A percentile compares a stretch with the other conserved stretches of the same genome.
phyloP scores from a whole-genome alignment of 352 stramenopile genomes.

The Phytopythium aichiense region DNA sequence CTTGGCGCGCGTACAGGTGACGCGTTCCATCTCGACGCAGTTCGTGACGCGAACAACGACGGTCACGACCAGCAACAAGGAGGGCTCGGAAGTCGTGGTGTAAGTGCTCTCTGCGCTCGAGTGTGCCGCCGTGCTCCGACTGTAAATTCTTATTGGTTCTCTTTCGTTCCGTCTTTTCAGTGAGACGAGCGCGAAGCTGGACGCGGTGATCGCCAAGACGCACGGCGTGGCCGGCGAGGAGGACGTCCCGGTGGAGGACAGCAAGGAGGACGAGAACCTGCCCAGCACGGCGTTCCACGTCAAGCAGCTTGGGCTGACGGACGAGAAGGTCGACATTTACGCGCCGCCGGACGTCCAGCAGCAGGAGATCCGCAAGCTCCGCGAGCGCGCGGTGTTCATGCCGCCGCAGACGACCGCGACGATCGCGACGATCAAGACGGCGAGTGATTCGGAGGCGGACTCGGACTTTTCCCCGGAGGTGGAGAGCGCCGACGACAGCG shows the following conservation, averaged over 20 bases:
- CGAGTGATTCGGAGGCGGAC: constrained; percentile 53
- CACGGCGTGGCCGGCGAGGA: constrained; percentile 12
- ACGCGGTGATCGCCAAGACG: constrained; percentile 10
- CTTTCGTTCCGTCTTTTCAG: constrained; percentile 8
- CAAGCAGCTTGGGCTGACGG: constrained; percentile 62
- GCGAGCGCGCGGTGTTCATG: constrained; percentile 54
- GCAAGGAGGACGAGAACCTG: constrained; percentile 27
- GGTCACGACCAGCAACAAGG: constrained; percentile 15
- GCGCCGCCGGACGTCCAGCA: constrained; percentile 60
- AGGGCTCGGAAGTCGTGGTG: constrained; percentile 6
- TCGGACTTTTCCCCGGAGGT: constrained; percentile 50
- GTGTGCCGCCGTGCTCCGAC: neutral
- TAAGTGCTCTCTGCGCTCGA: neutral
- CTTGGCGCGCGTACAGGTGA: constrained; percentile 10
- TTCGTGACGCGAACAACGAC: constrained; percentile 24
- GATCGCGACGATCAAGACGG: constrained; percentile 27
- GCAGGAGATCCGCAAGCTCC: constrained; percentile 52
- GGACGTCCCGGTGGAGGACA: constrained; percentile 4
- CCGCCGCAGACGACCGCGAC: constrained; percentile 17
- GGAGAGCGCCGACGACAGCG: constrained; percentile 23
- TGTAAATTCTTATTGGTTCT: too few species aligned
- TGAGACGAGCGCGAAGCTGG: constrained; percentile 16
- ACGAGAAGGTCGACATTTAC: constrained; percentile 82
- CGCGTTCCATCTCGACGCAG: constrained; percentile 21
- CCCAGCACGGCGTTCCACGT: constrained; percentile 76